Evolutionary conservation across 2,329 filamentous ascomycete species (phyloP), one percentile per base, ranked within the genome.

Genomic region (Dryadomyces quercus-mongolicae): DNA sequence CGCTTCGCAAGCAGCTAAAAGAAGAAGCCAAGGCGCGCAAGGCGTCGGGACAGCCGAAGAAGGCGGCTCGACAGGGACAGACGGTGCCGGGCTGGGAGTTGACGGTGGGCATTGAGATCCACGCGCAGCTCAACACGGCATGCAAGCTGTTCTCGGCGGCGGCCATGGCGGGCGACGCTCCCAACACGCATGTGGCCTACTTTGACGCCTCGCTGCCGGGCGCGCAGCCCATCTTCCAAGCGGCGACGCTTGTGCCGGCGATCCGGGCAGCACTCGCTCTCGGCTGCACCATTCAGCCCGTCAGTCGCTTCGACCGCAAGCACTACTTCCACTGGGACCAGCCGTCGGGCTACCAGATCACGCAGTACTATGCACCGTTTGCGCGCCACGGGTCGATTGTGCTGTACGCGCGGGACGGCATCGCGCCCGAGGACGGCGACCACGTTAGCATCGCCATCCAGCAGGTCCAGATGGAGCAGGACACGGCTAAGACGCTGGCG

Each of bases 311-410:
- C 70, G 93, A 98, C 68, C 79, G 93, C 59, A 98, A 98, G 68
- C 93, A 98, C 69, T 98, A 98, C 70, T 97, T 98, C 69, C 95
- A 96, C 74, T 95, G 93, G 80, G 93, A 98, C 68, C 93, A 98
- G 68, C 93, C 93, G 0, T 80, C 88, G 0, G 93, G 93, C 0
- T 98, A 98, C 68, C 93, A 98, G 68, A 95, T 98, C 59, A 98
- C 93, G 1, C 93, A 98, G 66, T 97, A 92, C 71, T 96, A 97
- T 67, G 73, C 82, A 55, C 82, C 82, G 0, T 81, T 85, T 60
- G 82, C 82, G 1, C 81, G 75, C 57, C 75, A 89, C 62, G 93
- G 93, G 1, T 70, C 73, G 43, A 74, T 97, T n/a, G 78, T 74
- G 0, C 74, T 98, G 6, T 79, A 77, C 43, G 70, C 80, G 4